Evolutionary conservation across 2,329 filamentous ascomycete genomes (phyloP), one percentile per base, ranked within the genome.

Genomic region (Exophiala calicioides): DNA sequence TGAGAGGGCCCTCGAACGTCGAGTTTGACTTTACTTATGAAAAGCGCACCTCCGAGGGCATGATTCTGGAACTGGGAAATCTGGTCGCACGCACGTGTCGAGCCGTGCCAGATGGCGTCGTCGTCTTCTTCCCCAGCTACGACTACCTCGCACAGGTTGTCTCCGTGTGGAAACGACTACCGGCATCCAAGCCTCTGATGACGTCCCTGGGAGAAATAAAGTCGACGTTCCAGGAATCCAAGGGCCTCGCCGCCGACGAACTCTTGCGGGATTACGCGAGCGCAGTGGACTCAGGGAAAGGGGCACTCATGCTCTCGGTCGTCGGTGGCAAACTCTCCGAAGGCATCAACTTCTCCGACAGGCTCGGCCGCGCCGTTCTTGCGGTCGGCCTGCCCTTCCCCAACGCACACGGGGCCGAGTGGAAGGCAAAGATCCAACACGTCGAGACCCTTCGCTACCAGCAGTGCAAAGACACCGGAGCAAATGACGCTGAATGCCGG

Each of bases 261-360:
- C 76, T 90, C 0, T 79, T 98, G 3, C 71, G 78, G 26, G 76
- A 81, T 12, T 98, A 97, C 65, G 81, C 80, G 5, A 68, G 77
- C 18, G 82, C 85, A 3, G 84, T 97, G 27, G 74, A 65, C 58
- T 69, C 63, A 30, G 75, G 66, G 2, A 75, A 78, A 36, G 90
- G 90, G 0, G 91, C 87, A 0, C 71, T 97, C 0, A 78, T 98
- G 0, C 79, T 98, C 19, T 90, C 89, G 43, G 90, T 98, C 3
- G 85, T 98, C 2, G 91, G 91, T 44, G 93, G 93, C 10, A 95
- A 91, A 58, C 85, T 98, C 70, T 95, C 88, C 47, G 93, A 98
- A 69, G 93, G 93, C 56, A 98, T 98, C 71, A 98, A 98, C 69
- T 98, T 98, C 71, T 91, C 88, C 0, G 90, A 98, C 68, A 77